Evolutionary conservation across 257 asterid genomes (phyloP).

Genomic region (Anisodus tanguticus): DNA sequence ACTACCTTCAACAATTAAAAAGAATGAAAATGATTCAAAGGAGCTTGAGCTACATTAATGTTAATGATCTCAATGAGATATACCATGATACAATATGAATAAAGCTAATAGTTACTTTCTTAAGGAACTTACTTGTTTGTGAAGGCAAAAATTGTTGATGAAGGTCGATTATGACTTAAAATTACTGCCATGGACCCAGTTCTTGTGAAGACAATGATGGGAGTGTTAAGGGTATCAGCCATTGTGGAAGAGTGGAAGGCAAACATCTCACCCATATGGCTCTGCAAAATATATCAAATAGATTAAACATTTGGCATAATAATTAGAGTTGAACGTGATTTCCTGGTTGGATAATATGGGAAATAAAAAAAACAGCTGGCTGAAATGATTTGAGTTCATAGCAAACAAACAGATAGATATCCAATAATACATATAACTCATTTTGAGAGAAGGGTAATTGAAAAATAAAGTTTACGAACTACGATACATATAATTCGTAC

Average conservation of each 20-base stretch:
- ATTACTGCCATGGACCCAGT: conserved; percentile 92
- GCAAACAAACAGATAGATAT: background rate
- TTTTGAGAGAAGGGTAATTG: background rate
- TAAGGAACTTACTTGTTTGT: conserved; percentile 73
- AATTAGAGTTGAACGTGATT: background rate
- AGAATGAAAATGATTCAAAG: background rate
- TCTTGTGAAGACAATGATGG: conserved; percentile 94
- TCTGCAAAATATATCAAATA: conserved; percentile 50
- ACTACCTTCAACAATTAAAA: background rate
- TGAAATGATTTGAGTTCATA: conserved; percentile 1
- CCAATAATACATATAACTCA: background rate
- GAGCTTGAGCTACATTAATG: background rate
- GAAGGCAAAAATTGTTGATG: conserved; percentile 83
- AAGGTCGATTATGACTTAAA: conserved; percentile 88
- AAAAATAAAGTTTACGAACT: background rate
- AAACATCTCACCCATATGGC: conserved; percentile 91
- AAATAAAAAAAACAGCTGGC: background rate
- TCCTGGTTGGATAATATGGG: background rate
- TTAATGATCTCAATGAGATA: background rate
- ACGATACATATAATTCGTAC: background rate
- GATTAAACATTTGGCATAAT: background rate
- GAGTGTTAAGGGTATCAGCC: conserved; percentile 86
- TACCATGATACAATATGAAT: background rate
- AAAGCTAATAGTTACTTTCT: conserved; percentile 20
- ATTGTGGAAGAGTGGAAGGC: conserved; percentile 86